Evolutionary conservation across 2,329 filamentous ascomycete genomes (phyloP).

Genomic region (Trichophyton rubrum): DNA sequence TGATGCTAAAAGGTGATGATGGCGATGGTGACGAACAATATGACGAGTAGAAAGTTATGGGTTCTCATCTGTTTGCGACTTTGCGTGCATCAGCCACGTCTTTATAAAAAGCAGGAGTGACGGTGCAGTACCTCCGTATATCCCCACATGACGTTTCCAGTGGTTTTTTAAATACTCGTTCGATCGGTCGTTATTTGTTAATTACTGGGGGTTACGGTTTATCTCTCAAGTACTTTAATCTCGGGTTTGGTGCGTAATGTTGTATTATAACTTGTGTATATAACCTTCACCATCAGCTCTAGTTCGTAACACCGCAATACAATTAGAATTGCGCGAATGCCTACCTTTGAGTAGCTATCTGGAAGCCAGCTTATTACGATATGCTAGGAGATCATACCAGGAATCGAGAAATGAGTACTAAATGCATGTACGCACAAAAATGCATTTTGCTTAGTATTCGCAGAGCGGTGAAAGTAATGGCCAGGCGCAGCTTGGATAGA

Average conservation of each 20-base stretch:
- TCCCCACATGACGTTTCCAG: neutral
- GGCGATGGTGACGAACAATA: neutral
- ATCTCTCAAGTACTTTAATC: neutral
- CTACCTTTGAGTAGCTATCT: no score
- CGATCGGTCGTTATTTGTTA: neutral
- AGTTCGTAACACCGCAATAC: neutral
- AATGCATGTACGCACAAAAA: neutral
- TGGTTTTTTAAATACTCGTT: neutral
- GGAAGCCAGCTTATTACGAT: neutral
- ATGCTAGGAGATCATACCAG: neutral
- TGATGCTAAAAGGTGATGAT: conserved; percentile 30
- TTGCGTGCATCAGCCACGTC: neutral
- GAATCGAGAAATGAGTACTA: neutral
- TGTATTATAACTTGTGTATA: neutral
- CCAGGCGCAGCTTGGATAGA: neutral
- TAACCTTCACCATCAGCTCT: neutral
- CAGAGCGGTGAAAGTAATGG: neutral
- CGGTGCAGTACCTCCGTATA: neutral
- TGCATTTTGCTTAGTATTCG: neutral
- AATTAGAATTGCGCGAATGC: neutral
- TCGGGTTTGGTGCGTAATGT: neutral
- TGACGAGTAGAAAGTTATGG: neutral
- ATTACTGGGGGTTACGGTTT: neutral
- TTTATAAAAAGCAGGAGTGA: neutral
- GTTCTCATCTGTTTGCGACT: neutral